These are phyloP conservation scores for Auricularia cornea DNA, from an alignment of 768 basidiomycete species.

Conservation along the genomic window DNA sequence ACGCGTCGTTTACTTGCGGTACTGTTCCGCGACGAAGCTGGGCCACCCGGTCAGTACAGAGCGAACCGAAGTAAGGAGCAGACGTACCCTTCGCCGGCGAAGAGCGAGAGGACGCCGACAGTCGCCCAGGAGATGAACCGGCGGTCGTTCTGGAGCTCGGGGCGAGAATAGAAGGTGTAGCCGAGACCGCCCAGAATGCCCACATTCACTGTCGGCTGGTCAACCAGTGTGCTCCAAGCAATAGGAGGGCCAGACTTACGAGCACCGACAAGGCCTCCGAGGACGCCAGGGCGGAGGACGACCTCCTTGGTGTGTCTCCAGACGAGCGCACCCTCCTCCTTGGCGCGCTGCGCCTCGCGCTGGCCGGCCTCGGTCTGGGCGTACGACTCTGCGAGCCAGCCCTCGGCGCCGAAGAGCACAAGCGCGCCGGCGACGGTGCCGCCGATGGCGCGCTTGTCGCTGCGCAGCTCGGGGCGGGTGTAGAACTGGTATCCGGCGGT, in stretches of 20 bases:
- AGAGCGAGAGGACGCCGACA: slow-evolving; percentile 51
- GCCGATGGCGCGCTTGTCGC: slow-evolving; percentile 45
- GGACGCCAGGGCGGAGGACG: slow-evolving; percentile 53
- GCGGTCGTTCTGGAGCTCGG: slow-evolving; percentile 47
- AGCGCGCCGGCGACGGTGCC: slow-evolving; percentile 47
- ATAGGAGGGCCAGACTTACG: slow-evolving; percentile 30
- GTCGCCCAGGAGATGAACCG: slow-evolving; percentile 49
- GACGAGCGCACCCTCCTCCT: slow-evolving; percentile 45
- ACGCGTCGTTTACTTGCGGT: not conserved
- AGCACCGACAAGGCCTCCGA: slow-evolving; percentile 55
- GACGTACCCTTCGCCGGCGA: slow-evolving; percentile 55
- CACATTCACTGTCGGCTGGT: slow-evolving; percentile 43
- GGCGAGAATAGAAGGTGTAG: slow-evolving; percentile 47
- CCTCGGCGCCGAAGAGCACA: slow-evolving; percentile 52
- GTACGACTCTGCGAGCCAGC: slow-evolving; percentile 53
- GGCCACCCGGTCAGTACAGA: not conserved
- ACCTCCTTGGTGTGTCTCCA: slow-evolving; percentile 48
- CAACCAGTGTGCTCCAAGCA: not conserved
- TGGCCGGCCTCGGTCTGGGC: slow-evolving; percentile 49
- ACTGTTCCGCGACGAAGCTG: not conserved
- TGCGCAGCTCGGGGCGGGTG: slow-evolving; percentile 48
- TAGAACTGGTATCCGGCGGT: slow-evolving; percentile 58
- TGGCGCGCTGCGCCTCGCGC: slow-evolving; percentile 47
- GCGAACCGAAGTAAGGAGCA: not conserved
- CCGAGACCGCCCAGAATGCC: slow-evolving; percentile 54